Conservation (phyloP, 305 asterid genomes). For the Salvia sclarea region DNA sequence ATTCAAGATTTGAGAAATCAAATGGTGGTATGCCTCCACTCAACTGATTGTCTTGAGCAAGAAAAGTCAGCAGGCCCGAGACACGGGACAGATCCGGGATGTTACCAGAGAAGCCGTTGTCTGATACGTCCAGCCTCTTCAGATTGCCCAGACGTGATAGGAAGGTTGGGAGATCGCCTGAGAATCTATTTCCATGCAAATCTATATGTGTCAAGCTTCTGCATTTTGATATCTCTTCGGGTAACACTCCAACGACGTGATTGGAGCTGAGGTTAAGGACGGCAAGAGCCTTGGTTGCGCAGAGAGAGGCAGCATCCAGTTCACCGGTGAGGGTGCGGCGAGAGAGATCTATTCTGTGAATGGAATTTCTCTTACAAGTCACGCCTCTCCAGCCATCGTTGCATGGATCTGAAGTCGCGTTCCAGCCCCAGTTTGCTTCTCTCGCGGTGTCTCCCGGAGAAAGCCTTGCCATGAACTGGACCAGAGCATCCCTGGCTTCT, state of each 20-base stretch:
- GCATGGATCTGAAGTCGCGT: slow-evolving; percentile 60
- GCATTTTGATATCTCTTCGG: slow-evolving; percentile 55
- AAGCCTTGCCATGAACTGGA: slow-evolving; percentile 50
- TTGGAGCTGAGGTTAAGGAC: slow-evolving; percentile 58
- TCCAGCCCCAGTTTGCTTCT: slow-evolving; percentile 53
- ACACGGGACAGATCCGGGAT: slow-evolving; percentile 51
- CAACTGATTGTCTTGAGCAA: slow-evolving; percentile 52
- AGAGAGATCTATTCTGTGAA: slow-evolving; percentile 52
- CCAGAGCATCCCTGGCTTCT: slow-evolving; percentile 48
- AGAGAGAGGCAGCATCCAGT: slow-evolving; percentile 48
- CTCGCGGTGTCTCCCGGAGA: slow-evolving; percentile 35
- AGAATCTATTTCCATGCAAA: slow-evolving; percentile 44
- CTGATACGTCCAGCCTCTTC: slow-evolving; percentile 49
- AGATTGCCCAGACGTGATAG: slow-evolving; percentile 43
- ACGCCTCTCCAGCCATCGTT: slow-evolving; percentile 33
- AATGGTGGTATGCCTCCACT: slow-evolving; percentile 50
- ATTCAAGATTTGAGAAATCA: slow-evolving; percentile 52
- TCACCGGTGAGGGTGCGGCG: slow-evolving; percentile 44
- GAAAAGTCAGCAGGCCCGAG: slow-evolving; percentile 56
- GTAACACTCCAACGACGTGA: slow-evolving; percentile 39
- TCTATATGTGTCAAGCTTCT: slow-evolving; percentile 48
- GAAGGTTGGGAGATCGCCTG: slow-evolving; percentile 49
- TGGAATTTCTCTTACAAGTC: slow-evolving; percentile 34
- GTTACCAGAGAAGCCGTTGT: slow-evolving; percentile 50
- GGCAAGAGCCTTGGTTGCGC: slow-evolving; percentile 39